A percentile compares a stretch with the other conserved stretches of the same genome.
These are phyloP conservation scores for Yarrowia sp. DNA, from an alignment of 805 yeast genomes.

Conservation along the genomic window DNA sequence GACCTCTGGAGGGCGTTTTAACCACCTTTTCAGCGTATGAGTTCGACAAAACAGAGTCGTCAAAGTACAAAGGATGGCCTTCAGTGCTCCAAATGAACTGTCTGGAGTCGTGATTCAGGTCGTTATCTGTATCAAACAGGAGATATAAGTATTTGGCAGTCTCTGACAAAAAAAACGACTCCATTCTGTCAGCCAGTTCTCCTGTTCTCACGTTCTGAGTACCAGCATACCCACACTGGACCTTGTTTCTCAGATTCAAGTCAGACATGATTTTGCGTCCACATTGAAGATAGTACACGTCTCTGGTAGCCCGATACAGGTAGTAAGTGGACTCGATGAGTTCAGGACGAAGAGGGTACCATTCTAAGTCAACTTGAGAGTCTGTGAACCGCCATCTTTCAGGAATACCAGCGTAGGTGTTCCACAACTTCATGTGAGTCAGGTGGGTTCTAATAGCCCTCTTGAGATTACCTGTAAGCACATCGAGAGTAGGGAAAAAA, in stretches of 20 bases:
- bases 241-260: slow-evolving; percentile 51
- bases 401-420: slow-evolving; percentile 74
- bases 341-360: slow-evolving; percentile 94
- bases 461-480: slow-evolving; percentile 67
- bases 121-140: slow-evolving; percentile 51
- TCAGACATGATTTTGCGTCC: slow-evolving; percentile 65
- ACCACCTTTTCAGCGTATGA: background rate
- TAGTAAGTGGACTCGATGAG: slow-evolving; percentile 86
- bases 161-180: slow-evolving; percentile 84
- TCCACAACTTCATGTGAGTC: slow-evolving; percentile 73
- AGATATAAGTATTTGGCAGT: slow-evolving; percentile 79
- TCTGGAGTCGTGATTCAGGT: slow-evolving; percentile 43
- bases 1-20: background rate
- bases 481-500: slow-evolving; percentile 84
- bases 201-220: slow-evolving; percentile 65
- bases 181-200: slow-evolving; percentile 75
- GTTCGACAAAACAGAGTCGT: slow-evolving; percentile 36
- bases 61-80: slow-evolving; percentile 82
- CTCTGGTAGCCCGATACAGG: slow-evolving; percentile 77
- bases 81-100: slow-evolving; percentile 69
- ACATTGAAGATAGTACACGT: slow-evolving; percentile 74
- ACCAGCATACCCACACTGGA: slow-evolving; percentile 81
- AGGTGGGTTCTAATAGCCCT: slow-evolving; percentile 64
- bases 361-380: slow-evolving; percentile 55
- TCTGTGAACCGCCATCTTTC: slow-evolving; percentile 69